Conservation (phyloP, 2,329 filamentous ascomycete genomes). For the Leptoxyphium fumago region DNA sequence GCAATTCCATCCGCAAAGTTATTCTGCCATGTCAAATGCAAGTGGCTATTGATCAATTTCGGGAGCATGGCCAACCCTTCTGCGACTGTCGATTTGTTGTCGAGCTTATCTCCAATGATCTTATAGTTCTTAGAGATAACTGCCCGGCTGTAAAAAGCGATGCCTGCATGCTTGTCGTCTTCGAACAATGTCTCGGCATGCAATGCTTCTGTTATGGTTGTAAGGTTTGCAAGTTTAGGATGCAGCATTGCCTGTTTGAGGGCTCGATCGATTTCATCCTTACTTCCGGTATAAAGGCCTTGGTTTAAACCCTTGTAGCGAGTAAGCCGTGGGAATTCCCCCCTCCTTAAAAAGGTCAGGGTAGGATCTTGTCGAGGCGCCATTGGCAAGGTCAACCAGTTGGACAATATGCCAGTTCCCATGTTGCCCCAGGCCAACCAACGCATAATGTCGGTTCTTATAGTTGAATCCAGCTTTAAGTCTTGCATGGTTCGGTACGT, state of each 20-base stretch:
- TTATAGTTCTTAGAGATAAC: conserved; percentile 52
- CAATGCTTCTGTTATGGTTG: conserved; percentile 49
- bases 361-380: conserved; percentile 56
- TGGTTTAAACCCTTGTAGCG: conserved; percentile 58
- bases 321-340: conserved; percentile 58
- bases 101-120: conserved; percentile 48
- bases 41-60: conserved; percentile 65
- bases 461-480: conserved; percentile 41
- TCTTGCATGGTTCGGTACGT: conserved; percentile 57
- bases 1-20: conserved; percentile 62
- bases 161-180: conserved; percentile 48
- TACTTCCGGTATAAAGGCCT: conserved; percentile 59
- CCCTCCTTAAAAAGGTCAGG: conserved; percentile 57
- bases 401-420: conserved; percentile 66
- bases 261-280: conserved; percentile 30
- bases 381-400: conserved; percentile 77
- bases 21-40: conserved; percentile 76
- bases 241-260: conserved; percentile 27
- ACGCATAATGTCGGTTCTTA: conserved; percentile 59
- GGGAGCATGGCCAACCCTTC: conserved; percentile 51
- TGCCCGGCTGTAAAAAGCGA: conserved; percentile 63
- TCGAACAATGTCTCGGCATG: conserved; percentile 46
- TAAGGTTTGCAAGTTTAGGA: conserved; percentile 44
- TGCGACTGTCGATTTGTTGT: conserved; percentile 35
- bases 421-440: conserved; percentile 92